Evolutionary conservation across 306 rosid genomes (phyloP).

Genomic region (Quercus glauca): DNA sequence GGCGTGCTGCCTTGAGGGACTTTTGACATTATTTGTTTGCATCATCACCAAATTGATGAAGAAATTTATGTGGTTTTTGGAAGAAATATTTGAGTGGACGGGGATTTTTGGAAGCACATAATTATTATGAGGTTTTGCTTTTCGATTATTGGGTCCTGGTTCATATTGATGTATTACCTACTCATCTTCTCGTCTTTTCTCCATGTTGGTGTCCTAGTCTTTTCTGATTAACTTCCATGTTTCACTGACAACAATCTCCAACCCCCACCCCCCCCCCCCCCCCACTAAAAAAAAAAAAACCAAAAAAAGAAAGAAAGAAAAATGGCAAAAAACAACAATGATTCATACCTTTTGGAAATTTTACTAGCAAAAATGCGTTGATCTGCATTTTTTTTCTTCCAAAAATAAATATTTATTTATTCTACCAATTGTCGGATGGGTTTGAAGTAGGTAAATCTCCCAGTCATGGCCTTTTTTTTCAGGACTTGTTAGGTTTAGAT

Average conservation of each 20-base stretch:
- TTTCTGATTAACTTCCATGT: too few relatives aligned
- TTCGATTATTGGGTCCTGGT: background rate
- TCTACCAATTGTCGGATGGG: background rate
- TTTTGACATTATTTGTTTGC: constrained; percentile 12
- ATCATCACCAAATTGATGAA: background rate
- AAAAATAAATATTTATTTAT: background rate
- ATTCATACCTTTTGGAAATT: background rate
- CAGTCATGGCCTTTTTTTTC: background rate
- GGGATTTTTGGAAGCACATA: background rate
- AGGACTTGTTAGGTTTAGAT: background rate
- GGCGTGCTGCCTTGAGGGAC: constrained; percentile 1
- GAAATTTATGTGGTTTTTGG: background rate
- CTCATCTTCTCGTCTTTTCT: background rate
- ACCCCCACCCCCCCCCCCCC: too few relatives aligned
- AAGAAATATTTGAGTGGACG: background rate
- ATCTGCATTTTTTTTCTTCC: background rate
- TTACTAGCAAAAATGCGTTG: background rate
- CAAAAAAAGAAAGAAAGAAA: background rate
- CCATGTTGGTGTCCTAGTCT: background rate
- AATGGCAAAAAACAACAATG: background rate
- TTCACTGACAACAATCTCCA: too few relatives aligned
- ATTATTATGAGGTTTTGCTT: background rate
- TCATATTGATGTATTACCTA: background rate
- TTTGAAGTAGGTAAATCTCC: background rate
- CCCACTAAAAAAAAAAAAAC: background rate